Conservation (phyloP, 371 early-diverging fungal genomes). For the Pancytospora philotis region DNA sequence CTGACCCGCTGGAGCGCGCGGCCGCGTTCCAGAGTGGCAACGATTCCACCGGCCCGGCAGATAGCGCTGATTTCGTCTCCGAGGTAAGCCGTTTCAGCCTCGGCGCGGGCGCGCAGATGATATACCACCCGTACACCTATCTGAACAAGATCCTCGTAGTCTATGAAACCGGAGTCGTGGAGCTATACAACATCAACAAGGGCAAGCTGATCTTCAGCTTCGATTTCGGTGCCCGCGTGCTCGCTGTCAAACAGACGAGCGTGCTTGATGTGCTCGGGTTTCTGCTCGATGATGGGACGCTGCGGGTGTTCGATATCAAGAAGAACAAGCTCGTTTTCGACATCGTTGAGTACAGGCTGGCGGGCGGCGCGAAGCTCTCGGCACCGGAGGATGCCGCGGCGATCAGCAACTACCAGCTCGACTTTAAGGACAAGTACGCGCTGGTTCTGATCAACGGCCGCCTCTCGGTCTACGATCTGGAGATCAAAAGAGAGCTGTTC, state of each 20-base stretch:
- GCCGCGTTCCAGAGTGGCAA: not conserved
- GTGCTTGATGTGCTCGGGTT: slow-evolving; percentile 11
- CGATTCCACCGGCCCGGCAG: not conserved
- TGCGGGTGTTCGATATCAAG: slow-evolving; percentile 9
- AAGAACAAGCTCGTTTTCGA: slow-evolving; percentile 14
- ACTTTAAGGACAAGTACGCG: not conserved
- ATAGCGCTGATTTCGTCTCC: not conserved
- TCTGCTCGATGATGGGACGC: not conserved
- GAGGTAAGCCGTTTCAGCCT: not conserved
- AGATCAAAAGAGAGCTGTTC: slow-evolving; percentile 9
- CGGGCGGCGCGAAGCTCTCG: not conserved
- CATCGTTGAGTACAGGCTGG: not conserved
- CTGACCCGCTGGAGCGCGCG: not conserved
- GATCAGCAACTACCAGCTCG: not conserved
- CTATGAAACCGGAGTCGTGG: not conserved
- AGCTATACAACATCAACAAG: slow-evolving; percentile 9
- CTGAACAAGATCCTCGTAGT: slow-evolving; percentile 7
- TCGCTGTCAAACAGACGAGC: slow-evolving; percentile 1
- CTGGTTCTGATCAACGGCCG: not conserved
- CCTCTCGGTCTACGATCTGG: slow-evolving; percentile 11
- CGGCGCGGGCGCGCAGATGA: not conserved
- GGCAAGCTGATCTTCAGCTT: slow-evolving; percentile 1
- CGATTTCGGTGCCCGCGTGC: not conserved
- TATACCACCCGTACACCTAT: slow-evolving; percentile 15
- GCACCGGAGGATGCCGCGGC: not conserved